Percentiles rank a stretch among this genome's conserved stretches.
Evolutionary conservation across 1,284 basidiomycete genomes (phyloP).

Genomic region (Ustilago hordei): DNA sequence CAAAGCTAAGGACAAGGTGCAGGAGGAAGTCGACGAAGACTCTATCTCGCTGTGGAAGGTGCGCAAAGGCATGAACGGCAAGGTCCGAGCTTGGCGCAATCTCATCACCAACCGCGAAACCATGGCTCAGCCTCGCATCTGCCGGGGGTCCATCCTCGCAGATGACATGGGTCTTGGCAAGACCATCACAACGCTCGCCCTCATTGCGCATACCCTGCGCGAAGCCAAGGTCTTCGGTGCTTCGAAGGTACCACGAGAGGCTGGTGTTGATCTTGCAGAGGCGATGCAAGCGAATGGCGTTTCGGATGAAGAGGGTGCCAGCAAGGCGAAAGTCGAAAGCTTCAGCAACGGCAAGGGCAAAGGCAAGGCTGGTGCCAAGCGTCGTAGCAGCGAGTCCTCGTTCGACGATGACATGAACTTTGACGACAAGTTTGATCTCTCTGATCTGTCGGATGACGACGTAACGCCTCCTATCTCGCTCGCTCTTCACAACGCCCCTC

Average conservation of each 20-base stretch:
- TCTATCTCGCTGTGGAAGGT: slow-evolving; percentile 84
- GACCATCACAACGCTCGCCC: slow-evolving; percentile 89
- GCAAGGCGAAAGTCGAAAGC: slow-evolving; percentile 13
- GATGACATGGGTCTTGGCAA: slow-evolving; percentile 91
- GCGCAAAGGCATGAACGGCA: slow-evolving; percentile 72
- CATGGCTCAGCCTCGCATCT: slow-evolving; percentile 75
- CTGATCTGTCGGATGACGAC: slow-evolving; percentile 23
- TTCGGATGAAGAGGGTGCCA: slow-evolving; percentile 6
- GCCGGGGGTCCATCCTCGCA: slow-evolving; percentile 86
- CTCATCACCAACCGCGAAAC: slow-evolving; percentile 85
- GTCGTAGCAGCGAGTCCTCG: slow-evolving; percentile 18
- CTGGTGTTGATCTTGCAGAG: slow-evolving; percentile 7
- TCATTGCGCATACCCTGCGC: slow-evolving; percentile 85
- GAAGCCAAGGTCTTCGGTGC: slow-evolving; percentile 79
- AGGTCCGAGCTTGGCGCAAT: slow-evolving; percentile 76
- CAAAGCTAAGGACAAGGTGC: slow-evolving; percentile 11
- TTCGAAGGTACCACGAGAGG: slow-evolving; percentile 19
- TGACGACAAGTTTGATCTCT: slow-evolving; percentile 15
- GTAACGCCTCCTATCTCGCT: slow-evolving; percentile 22
- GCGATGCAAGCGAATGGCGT: slow-evolving; percentile 15
- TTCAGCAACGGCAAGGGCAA: slow-evolving; percentile 8
- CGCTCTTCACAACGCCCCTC: slow-evolving; percentile 42
- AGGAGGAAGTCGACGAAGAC: slow-evolving; percentile 58
- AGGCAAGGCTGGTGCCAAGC: slow-evolving; percentile 5
- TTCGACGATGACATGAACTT: slow-evolving; percentile 12